A percentile compares a stretch with the other conserved stretches of the same genome.
These are phyloP conservation scores for Termitomyces sp. DNA, from an alignment of 768 basidiomycete species.

Conservation along the genomic window DNA sequence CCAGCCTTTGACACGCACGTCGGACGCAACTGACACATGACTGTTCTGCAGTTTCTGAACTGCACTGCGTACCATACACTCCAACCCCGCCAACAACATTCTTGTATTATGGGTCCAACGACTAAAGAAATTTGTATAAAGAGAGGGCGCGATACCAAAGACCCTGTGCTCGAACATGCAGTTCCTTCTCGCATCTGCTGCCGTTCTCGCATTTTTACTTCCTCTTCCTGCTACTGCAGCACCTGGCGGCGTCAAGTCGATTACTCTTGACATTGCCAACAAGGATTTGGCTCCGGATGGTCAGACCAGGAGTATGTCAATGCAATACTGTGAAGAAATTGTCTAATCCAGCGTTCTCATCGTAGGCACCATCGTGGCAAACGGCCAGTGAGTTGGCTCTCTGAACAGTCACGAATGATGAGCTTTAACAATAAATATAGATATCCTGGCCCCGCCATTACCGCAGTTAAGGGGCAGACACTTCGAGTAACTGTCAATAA, in stretches of 20 bases:
- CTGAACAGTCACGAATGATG: neutral
- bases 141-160: neutral
- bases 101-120: neutral
- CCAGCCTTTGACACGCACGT: neutral
- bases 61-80: neutral
- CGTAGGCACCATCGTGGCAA: slow-evolving; percentile 18
- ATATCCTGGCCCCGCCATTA: slow-evolving; percentile 44
- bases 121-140: slow-evolving; percentile 6
- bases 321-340: neutral
- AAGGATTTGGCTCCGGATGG: slow-evolving; percentile 39
- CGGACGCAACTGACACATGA: neutral
- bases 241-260: slow-evolving; percentile 8
- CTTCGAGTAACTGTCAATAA: slow-evolving; percentile 41
- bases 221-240: slow-evolving; percentile 9
- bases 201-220: slow-evolving; percentile 13
- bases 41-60: neutral
- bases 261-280: slow-evolving; percentile 33
- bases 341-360: neutral
- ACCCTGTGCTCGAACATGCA: slow-evolving; percentile 14
- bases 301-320: slow-evolving; percentile 21
- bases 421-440: slow-evolving; percentile 4
- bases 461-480: slow-evolving; percentile 33
- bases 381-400: slow-evolving; percentile 15
- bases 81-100: neutral
- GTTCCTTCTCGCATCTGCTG: slow-evolving; percentile 13